Evolutionary conservation across 352 stramenopile genomes (phyloP), one percentile per base, ranked within the genome.

Genomic region (Pythium aphanidermatum): DNA sequence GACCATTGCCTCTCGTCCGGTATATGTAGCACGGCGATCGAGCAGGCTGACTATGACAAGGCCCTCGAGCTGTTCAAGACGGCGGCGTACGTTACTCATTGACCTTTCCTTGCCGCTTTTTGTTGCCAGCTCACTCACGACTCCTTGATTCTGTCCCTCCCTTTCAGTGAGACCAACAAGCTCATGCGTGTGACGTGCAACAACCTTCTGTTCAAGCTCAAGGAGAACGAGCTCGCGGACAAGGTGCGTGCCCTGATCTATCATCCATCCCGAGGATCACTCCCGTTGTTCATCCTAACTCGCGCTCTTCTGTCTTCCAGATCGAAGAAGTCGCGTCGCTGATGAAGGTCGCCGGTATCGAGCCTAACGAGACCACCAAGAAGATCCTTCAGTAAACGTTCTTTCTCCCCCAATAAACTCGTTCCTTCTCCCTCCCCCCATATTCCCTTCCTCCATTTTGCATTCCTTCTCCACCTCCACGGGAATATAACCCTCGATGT

Each of bases 151-250:
- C 11, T 39, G 11, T n/a, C 13, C 13, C 33, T 39, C 33, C 20
- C 17, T 39, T 39, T 39, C 36, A 89, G 77, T 35, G 66, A 86
- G 44, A 53, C 60, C 49, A 74, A 78, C 53, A 85, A 86, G 60
- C 60, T 90, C 30, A 79, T 87, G 64, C 77, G 77, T 55, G 77
- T 90, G 68, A 90, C 77, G 49, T 90, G 77, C 73, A 90, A 90
- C 73, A 87, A 90, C 64, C 39, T 90, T 49, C 60, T 90, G 19
- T 87, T 86, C 58, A 86, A 90, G 69, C 73, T 90, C n/a, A 90
- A 90, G 64, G 69, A 86, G 51, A 71, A 74, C 45, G 74, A 82
- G 30, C 60, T 86, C 58, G 60, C 73, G 45, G 77, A 90, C 21
- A 85, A 89, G 55, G 55, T 63, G 9, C 21, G 46, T 27, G 26